A percentile compares a stretch with the other conserved stretches of the same genome.
These are phyloP conservation scores for Conticribra guillardii DNA, from an alignment of 108 stramenopile species.

Conservation along the genomic window DNA sequence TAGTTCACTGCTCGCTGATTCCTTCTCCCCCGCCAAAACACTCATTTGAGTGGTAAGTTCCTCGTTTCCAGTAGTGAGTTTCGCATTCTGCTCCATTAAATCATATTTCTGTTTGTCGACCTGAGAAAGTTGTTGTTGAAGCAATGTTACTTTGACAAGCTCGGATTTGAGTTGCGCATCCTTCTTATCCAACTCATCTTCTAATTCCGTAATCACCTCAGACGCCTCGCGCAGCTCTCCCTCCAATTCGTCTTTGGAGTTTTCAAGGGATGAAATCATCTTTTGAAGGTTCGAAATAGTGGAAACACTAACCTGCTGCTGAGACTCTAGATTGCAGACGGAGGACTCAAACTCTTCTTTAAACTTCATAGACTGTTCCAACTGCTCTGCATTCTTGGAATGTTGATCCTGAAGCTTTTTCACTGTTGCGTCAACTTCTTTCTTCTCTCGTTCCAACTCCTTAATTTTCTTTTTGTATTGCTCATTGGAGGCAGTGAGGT, in stretches of 20 bases:
- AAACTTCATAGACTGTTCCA: conserved; percentile 1
- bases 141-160: conserved; percentile 8
- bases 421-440: background rate
- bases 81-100: conserved; percentile 3
- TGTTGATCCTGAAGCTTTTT: background rate
- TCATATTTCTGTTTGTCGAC: conserved; percentile 17
- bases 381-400: background rate
- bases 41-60: conserved; percentile 15
- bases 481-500: conserved; percentile 5
- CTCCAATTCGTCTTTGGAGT: conserved; percentile 26
- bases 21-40: conserved; percentile 29
- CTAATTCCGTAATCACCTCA: conserved; percentile 32
- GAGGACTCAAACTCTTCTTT: background rate
- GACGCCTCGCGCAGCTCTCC: conserved; percentile 22
- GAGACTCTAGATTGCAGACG: conserved; percentile 4
- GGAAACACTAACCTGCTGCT: conserved; percentile 12
- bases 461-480: conserved; percentile 12
- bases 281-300: conserved; percentile 27
- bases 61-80: background rate
- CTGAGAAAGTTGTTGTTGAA: conserved; percentile 31
- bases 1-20: conserved; percentile 25
- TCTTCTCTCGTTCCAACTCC: conserved; percentile 30
- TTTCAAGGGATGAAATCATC: conserved; percentile 25
- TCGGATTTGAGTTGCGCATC: conserved; percentile 24
- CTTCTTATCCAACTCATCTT: conserved; percentile 45